Evolutionary conservation across 768 basidiomycete species (phyloP).

Genomic region (Suillus alpinus): DNA sequence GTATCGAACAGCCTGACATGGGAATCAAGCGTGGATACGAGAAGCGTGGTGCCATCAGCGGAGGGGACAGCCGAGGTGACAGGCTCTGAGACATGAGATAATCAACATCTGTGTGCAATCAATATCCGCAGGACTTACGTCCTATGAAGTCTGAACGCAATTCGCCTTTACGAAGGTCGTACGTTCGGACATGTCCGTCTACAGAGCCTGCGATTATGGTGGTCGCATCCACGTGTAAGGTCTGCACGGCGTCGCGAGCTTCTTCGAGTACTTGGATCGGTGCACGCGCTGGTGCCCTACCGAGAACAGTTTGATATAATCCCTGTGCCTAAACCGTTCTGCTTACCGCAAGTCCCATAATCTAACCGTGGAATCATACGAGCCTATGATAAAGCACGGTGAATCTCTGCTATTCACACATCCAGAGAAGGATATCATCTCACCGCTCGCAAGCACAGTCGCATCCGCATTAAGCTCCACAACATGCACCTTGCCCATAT

Average conservation of each 20-base stretch:
- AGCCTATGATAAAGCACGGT: constrained; percentile 49
- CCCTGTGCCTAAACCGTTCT: neutral
- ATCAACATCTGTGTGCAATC: neutral
- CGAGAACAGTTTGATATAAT: neutral
- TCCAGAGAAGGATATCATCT: constrained; percentile 11
- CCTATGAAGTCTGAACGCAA: constrained; percentile 88
- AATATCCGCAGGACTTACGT: constrained; percentile 48
- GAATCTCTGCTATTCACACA: neutral
- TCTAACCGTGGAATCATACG: constrained; percentile 87
- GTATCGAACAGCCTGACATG: constrained; percentile 85
- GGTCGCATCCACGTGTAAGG: constrained; percentile 63
- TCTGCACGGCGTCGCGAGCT: constrained; percentile 83
- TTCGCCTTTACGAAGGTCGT: constrained; percentile 93
- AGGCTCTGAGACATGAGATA: constrained; percentile 52
- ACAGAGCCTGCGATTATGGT: constrained; percentile 81
- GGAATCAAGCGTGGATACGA: constrained; percentile 83
- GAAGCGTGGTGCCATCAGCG: constrained; percentile 73
- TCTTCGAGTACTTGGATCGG: constrained; percentile 92
- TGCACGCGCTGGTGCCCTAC: constrained; percentile 70
- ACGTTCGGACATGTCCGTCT: constrained; percentile 89
- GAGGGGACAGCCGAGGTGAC: constrained; percentile 83
- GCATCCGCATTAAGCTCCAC: constrained; percentile 91
- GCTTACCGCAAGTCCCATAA: constrained; percentile 88
- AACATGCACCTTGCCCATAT: constrained; percentile 85
- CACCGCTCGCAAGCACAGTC: constrained; percentile 85